phyloP scores from a whole-genome alignment of 148 eudicot genomes.

The Selenicereus undatus region DNA sequence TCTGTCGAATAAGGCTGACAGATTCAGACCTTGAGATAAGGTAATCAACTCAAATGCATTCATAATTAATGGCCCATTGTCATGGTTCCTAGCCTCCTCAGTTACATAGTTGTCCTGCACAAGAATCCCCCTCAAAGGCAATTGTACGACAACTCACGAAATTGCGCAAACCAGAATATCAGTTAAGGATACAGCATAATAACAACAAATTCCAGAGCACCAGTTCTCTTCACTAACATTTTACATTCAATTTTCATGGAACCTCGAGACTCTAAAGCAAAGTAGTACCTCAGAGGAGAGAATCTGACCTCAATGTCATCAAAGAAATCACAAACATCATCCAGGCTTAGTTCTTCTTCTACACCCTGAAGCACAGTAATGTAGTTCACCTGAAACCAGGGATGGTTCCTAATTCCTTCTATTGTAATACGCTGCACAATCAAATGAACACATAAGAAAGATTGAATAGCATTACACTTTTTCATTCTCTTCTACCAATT shows the following conservation, averaged over 20 bases:
- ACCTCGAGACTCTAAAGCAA: neutral
- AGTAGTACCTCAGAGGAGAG: neutral
- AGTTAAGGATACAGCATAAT: neutral
- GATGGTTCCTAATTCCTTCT: slow-evolving; percentile 67
- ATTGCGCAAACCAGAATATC: slow-evolving; percentile 3
- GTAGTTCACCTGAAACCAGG: slow-evolving; percentile 80
- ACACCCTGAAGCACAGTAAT: slow-evolving; percentile 48
- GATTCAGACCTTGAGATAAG: slow-evolving; percentile 88
- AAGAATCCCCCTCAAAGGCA: slow-evolving; percentile 10
- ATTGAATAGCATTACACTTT: neutral
- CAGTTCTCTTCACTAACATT: neutral
- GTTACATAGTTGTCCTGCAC: slow-evolving; percentile 77
- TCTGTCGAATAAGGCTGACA: slow-evolving; percentile 94
- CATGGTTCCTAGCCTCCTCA: slow-evolving; percentile 50
- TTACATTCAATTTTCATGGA: no score
- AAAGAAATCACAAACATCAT: slow-evolving; percentile 86
- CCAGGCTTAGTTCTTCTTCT: slow-evolving; percentile 82
- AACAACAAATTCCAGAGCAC: neutral
- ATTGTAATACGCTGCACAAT: slow-evolving; percentile 72
- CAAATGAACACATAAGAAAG: slow-evolving; percentile 17
- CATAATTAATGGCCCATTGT: slow-evolving; percentile 75
- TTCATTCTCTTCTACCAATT: neutral
- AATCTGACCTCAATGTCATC: slow-evolving; percentile 80
- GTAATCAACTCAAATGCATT: slow-evolving; percentile 99
- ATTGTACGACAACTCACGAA: neutral